Conservation (phyloP, 352 stramenopile genomes). For the Pythium folliculosum region DNA sequence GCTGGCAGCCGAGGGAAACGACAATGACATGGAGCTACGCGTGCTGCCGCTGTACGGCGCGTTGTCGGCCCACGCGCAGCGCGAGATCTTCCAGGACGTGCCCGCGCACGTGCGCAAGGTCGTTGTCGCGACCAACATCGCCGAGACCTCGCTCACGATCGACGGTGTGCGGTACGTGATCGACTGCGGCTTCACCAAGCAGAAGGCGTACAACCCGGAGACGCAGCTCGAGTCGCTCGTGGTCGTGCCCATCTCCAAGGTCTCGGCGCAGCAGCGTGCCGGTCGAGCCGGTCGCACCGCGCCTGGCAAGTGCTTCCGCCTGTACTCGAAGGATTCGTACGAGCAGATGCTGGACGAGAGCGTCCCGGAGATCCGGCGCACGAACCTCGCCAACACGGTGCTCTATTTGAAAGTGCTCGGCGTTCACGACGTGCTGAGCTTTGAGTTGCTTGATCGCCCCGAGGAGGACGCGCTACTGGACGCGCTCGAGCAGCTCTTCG, state of each 20-base stretch:
- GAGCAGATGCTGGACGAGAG: constrained; percentile 96
- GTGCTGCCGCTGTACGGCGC: constrained; percentile 95
- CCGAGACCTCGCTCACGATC: constrained; percentile 99
- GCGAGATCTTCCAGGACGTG: constrained; percentile 93
- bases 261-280: constrained; percentile 92
- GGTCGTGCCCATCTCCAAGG: constrained; percentile 95
- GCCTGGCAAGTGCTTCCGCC: constrained; percentile 97
- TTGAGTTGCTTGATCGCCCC: constrained; percentile 70
- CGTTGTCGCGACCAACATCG: constrained; percentile 93
- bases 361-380: constrained; percentile 98
- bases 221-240: constrained; percentile 82
- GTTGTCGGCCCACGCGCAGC: constrained; percentile 91
- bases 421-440: constrained; percentile 70
- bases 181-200: constrained; percentile 82
- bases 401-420: constrained; percentile 85
- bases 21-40: constrained; percentile 51
- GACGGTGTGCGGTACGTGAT: constrained; percentile 91
- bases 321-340: constrained; percentile 98
- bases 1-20: constrained; percentile 22
- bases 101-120: constrained; percentile 83
- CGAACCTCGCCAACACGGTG: constrained; percentile 94
- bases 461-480: constrained; percentile 71
- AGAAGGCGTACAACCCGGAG: constrained; percentile 92
- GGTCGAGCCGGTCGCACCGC: constrained; percentile 95
- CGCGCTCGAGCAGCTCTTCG: constrained; percentile 74